A percentile compares a stretch with the other conserved stretches of the same genome.
phyloP scores from a whole-genome alignment of 73 alveolate species.

The Paramecium sexaurelia region DNA sequence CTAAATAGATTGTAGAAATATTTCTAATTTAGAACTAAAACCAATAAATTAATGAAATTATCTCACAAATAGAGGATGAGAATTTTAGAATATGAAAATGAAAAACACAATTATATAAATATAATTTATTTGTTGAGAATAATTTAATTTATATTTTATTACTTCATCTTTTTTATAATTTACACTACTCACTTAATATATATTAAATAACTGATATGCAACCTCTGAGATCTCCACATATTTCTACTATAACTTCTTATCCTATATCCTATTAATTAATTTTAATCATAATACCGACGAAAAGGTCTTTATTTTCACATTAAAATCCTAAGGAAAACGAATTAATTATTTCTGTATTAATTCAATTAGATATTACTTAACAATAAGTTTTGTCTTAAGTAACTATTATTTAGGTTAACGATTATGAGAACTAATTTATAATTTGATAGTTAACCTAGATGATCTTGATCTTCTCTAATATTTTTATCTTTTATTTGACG shows the following conservation, averaged over 20 bases:
- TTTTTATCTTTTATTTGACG: not conserved
- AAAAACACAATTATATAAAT: not conserved
- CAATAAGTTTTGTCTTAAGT: not conserved
- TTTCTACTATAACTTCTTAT: not conserved
- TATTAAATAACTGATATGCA: conserved; percentile 8
- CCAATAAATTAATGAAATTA: not conserved
- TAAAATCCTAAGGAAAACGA: not conserved
- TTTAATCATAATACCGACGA: not conserved
- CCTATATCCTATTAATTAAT: not conserved
- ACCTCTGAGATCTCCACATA: not conserved
- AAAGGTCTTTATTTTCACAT: not conserved
- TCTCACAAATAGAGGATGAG: not conserved
- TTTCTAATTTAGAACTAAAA: not conserved
- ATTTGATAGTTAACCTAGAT: not conserved
- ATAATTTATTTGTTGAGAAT: not conserved
- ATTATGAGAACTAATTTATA: not conserved
- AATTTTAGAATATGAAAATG: not conserved
- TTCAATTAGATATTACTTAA: not conserved
- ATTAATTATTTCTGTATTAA: not conserved
- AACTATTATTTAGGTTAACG: not conserved
- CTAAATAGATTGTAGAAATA: conserved; percentile 72
- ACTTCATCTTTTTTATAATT: not conserved
- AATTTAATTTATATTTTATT: not conserved
- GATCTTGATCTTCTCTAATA: not conserved
- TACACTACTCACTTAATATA: conserved; percentile 15